A percentile compares a stretch with the other conserved stretches of the same genome.
These are phyloP conservation scores for Blastobotrys raffinosifermentans DNA, from an alignment of 1,139 yeast genomes.

Conservation along the genomic window DNA sequence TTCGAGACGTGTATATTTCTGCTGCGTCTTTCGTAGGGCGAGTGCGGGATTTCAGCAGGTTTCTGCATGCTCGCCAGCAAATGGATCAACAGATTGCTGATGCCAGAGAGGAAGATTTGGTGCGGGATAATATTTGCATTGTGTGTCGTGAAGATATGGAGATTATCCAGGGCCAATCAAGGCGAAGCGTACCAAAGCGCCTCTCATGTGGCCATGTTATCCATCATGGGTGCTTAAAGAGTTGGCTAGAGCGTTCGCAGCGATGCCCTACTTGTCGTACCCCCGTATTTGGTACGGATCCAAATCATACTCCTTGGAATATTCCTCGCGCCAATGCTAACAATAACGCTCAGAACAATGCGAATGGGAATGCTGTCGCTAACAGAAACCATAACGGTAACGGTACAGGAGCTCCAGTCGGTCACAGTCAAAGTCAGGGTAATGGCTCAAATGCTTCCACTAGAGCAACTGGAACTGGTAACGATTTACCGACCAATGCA, in stretches of 20 bases:
- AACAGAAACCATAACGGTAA: slow-evolving; percentile 2
- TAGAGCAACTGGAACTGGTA: neutral
- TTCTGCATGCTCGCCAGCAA: slow-evolving; percentile 56
- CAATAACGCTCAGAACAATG: neutral
- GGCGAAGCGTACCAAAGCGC: slow-evolving; percentile 62
- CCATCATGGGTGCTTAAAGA: slow-evolving; percentile 84
- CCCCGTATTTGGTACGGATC: slow-evolving; percentile 42
- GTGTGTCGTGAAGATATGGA: slow-evolving; percentile 83
- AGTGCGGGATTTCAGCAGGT: slow-evolving; percentile 46
- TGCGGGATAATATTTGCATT: slow-evolving; percentile 59
- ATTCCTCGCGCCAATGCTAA: neutral
- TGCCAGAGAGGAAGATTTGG: slow-evolving; percentile 59
- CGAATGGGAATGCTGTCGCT: slow-evolving; percentile 4
- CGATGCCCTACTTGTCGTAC: slow-evolving; percentile 88
- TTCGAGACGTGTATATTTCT: slow-evolving; percentile 62
- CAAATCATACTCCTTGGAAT: neutral
- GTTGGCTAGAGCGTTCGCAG: slow-evolving; percentile 90
- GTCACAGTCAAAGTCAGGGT: slow-evolving; percentile 2
- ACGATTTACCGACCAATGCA: neutral
- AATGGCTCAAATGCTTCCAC: slow-evolving; percentile 1
- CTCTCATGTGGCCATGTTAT: slow-evolving; percentile 80
- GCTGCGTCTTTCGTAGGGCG: slow-evolving; percentile 46
- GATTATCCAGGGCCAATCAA: slow-evolving; percentile 29
- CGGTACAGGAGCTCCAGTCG: slow-evolving; percentile 2
- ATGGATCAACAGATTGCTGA: slow-evolving; percentile 55